Conservation (phyloP, 306 rosid genomes). For the Cotoneaster glaucophyllus region DNA sequence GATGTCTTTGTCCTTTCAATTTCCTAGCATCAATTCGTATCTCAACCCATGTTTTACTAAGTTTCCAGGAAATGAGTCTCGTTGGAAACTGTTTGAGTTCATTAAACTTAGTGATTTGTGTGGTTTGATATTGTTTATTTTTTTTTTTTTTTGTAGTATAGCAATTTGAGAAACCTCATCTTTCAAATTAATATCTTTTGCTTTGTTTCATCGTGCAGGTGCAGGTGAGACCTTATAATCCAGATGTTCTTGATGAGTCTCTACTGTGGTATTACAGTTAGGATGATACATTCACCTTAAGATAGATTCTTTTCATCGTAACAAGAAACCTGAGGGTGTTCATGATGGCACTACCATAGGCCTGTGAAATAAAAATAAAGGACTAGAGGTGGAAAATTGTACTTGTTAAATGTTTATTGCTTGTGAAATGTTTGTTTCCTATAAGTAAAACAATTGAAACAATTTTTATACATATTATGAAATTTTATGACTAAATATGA, state of each 20-base stretch:
- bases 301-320: constrained; percentile 74
- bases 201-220: constrained; percentile 38
- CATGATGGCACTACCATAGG: constrained; percentile 66
- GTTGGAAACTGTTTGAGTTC: no score
- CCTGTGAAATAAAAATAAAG: constrained; percentile 70
- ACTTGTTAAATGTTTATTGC: constrained; percentile 31
- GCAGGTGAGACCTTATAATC: constrained; percentile 39
- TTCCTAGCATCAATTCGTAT: no score
- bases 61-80: no score
- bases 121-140: no score
- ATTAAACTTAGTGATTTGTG: no score
- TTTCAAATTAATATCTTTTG: no score
- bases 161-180: no score
- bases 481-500: no score
- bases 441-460: neutral
- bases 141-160: no score
- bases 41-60: no score
- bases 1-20: no score
- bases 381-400: constrained; percentile 73
- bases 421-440: constrained; percentile 13
- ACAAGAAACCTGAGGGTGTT: constrained; percentile 68
- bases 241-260: constrained; percentile 58
- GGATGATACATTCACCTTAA: constrained; percentile 71
- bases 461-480: no score
- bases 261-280: constrained; percentile 65